These are phyloP conservation scores for Cardamine resedifolia DNA, from an alignment of 345 rosid species.

Conservation along the genomic window DNA sequence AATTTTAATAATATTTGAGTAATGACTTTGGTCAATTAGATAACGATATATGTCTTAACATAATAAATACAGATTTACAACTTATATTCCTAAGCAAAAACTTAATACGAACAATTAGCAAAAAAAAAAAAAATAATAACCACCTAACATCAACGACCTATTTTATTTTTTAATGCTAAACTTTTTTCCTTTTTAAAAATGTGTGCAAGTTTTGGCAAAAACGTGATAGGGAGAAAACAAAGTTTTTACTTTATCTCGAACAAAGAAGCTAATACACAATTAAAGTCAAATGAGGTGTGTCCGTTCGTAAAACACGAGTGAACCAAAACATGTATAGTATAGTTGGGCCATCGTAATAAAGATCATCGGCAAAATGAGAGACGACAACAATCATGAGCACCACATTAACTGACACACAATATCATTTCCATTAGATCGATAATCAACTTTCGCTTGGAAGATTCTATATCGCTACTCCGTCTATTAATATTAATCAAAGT, in stretches of 20 bases:
- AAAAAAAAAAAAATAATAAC: neutral
- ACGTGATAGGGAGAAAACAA: slow-evolving; percentile 18
- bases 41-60: too few species aligned
- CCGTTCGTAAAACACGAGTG: neutral
- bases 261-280: slow-evolving; percentile 20
- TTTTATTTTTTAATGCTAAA: neutral
- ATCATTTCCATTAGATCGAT: neutral
- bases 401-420: slow-evolving; percentile 10
- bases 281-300: slow-evolving; percentile 28
- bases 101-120: neutral
- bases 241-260: slow-evolving; percentile 27
- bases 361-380: slow-evolving; percentile 9
- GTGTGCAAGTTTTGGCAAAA: slow-evolving; percentile 11
- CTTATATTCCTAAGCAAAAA: neutral
- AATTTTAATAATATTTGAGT: too few species aligned
- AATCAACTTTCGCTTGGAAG: neutral
- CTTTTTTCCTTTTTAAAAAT: neutral
- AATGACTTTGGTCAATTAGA: too few species aligned
- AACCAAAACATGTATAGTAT: neutral
- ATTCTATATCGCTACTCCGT: neutral
- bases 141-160: neutral
- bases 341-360: neutral
- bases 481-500: too few species aligned
- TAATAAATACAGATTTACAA: neutral
- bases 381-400: slow-evolving; percentile 4